These are phyloP conservation scores for Spathaspora passalidarum DNA, from an alignment of 805 yeast genomes.

Conservation along the genomic window DNA sequence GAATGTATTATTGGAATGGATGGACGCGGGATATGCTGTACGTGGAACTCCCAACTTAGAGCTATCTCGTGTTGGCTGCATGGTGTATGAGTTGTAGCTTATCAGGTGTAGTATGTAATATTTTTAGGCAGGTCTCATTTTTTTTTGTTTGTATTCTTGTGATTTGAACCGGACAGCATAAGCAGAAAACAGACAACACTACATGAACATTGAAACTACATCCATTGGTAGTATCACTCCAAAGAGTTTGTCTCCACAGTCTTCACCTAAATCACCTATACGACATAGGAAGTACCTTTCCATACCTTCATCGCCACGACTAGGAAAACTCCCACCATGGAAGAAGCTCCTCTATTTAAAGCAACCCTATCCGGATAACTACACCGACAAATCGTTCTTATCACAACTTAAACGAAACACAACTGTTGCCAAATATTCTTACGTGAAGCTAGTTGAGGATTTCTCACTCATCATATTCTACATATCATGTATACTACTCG, in stretches of 20 bases:
- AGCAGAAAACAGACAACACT: too few species aligned
- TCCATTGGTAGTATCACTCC: too few species aligned
- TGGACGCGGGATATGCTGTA: slow-evolving; percentile 5
- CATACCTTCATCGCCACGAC: neutral
- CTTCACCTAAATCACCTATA: neutral
- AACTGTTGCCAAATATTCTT: slow-evolving; percentile 67
- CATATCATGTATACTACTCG: slow-evolving; percentile 58
- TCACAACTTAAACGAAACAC: slow-evolving; percentile 75
- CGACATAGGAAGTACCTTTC: neutral
- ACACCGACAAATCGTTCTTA: slow-evolving; percentile 79
- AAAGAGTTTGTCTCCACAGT: neutral
- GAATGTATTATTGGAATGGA: neutral
- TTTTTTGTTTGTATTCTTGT: too few species aligned
- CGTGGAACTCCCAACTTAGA: slow-evolving; percentile 14
- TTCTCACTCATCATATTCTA: slow-evolving; percentile 67
- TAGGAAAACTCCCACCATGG: slow-evolving; percentile 50
- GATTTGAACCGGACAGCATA: neutral
- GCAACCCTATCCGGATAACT: slow-evolving; percentile 89
- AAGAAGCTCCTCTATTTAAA: slow-evolving; percentile 77
- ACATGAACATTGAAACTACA: too few species aligned
- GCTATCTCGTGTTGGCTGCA: neutral
- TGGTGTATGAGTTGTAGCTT: neutral
- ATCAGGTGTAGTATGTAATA: neutral
- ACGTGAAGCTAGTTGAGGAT: slow-evolving; percentile 63
- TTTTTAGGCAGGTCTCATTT: neutral